These are phyloP conservation scores for Lepiota brunneoincarnata DNA, from an alignment of 768 basidiomycete genomes.

Conservation along the genomic window DNA sequence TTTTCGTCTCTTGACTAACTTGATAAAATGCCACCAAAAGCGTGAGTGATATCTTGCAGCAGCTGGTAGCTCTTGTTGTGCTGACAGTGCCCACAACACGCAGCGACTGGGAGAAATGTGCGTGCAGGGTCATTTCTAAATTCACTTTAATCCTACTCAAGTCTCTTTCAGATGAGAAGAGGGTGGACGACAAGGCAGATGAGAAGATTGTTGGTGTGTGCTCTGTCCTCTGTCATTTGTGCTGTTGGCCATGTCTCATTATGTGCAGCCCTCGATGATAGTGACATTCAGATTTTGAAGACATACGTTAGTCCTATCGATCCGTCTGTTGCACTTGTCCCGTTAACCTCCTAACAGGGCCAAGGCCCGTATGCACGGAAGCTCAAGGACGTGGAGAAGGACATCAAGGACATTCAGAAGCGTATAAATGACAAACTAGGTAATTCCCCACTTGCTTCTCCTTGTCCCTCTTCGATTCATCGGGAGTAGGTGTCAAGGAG, in stretches of 20 bases:
- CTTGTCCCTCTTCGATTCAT: slow-evolving; percentile 8
- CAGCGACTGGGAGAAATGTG: slow-evolving; percentile 99
- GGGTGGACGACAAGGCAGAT: slow-evolving; percentile 80
- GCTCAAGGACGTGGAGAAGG: slow-evolving; percentile 85
- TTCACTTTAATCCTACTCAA: neutral
- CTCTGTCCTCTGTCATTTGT: neutral
- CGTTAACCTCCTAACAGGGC: slow-evolving; percentile 51
- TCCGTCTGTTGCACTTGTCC: slow-evolving; percentile 2
- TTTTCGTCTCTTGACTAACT: too few relatives aligned
- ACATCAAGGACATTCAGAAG: slow-evolving; percentile 95
- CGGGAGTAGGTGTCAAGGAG: slow-evolving; percentile 83
- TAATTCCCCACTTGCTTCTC: slow-evolving; percentile 22
- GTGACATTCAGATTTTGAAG: slow-evolving; percentile 98
- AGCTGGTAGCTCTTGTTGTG: slow-evolving; percentile 13
- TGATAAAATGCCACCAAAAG: slow-evolving; percentile 94
- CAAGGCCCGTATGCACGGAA: slow-evolving; percentile 95
- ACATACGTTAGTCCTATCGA: slow-evolving; percentile 70
- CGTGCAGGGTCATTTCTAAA: too few relatives aligned
- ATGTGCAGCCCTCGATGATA: slow-evolving; percentile 83
- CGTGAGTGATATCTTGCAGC: slow-evolving; percentile 53
- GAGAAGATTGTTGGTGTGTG: slow-evolving; percentile 86
- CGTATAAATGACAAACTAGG: slow-evolving; percentile 98
- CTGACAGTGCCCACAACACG: neutral
- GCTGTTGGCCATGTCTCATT: slow-evolving; percentile 11
- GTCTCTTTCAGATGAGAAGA: slow-evolving; percentile 69